Base-by-base conservation (phyloP, 1,139 yeast genomes). In the Ogataea hybrid region DNA sequence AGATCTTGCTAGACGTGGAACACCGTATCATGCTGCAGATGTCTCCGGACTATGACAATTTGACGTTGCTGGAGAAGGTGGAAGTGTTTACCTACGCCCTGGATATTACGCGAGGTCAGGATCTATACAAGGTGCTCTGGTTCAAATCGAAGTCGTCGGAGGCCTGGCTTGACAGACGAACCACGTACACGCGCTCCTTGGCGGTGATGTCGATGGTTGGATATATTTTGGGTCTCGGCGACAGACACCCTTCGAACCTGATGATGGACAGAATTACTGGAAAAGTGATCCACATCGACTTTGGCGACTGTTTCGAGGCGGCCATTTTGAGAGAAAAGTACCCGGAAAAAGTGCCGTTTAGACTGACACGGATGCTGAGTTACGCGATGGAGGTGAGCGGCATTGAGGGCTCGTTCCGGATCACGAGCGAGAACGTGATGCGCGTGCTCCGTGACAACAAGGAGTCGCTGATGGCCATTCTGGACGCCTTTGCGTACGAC, bases 171-270 rank as follows among this genome's bases (percentile, higher is more conserved):
- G 97, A 94, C 59, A 79, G 99, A 56, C 81, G 99, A 61, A 90
- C 97, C 0, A 90, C 96, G 3, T 94, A 92, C 59, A 92, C 97
- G 0, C 73, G 98, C 47, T 92, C 98, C 0, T 71, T 94, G 51
- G 98, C 98, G 0, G 97, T 89, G 4, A 94, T 92, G 97, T 90
- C 97, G 0, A 92, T 92, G 97, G 96, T 85, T 34, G 98, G 98
- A 1, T 92, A 92, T 63, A 90, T 92, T 42, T 71, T 92, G 29
- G 99, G 99, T 11, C 71, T 94, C 22, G 99, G 99, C 46, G 99
- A 94, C 63, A 79, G 99, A 52, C 99, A 94, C 65, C 98, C 98
- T 21, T 87, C 97, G 23, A 94, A 94, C 59, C 74, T 94, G 66
- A 88, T 94, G 97, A 76, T 94, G 65, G 96, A 90, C 61, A 73